These are phyloP conservation scores for Rickenella mellea DNA, from an alignment of 768 basidiomycete genomes.

Conservation along the genomic window DNA sequence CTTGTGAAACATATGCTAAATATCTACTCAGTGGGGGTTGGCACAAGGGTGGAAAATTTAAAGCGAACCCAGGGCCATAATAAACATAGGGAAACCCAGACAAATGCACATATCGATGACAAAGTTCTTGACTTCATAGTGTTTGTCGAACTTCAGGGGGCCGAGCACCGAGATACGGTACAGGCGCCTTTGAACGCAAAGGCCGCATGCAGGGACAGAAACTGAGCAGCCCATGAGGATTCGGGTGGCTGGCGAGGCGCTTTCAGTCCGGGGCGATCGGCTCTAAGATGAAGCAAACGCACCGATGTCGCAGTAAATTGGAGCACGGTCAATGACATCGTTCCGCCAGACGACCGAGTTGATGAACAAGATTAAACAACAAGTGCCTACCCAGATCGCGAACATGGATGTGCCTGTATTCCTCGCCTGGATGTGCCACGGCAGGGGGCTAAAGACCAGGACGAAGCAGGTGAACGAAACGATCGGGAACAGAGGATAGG, in stretches of 20 bases:
- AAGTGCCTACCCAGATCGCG: slow-evolving; percentile 20
- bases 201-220: not conserved
- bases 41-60: not conserved
- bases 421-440: slow-evolving; percentile 45
- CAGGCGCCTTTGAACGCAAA: not conserved
- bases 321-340: slow-evolving; percentile 19
- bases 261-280: no score
- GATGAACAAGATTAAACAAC: slow-evolving; percentile 18
- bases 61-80: not conserved
- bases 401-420: slow-evolving; percentile 25
- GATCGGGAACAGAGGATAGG: slow-evolving; percentile 25
- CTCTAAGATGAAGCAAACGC: no score
- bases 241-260: not conserved
- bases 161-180: no score
- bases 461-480: slow-evolving; percentile 30
- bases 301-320: slow-evolving; percentile 52
- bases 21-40: not conserved
- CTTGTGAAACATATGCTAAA: not conserved
- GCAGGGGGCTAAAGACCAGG: slow-evolving; percentile 35
- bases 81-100: not conserved
- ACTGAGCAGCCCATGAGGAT: not conserved
- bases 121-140: not conserved
- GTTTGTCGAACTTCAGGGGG: not conserved
- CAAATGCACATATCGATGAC: not conserved
- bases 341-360: slow-evolving; percentile 29